Percentiles rank a stretch among this genome's conserved stretches.
These are phyloP conservation scores for Cyberlindnera mississippiensis DNA, from an alignment of 805 yeast genomes.

Conservation along the genomic window DNA sequence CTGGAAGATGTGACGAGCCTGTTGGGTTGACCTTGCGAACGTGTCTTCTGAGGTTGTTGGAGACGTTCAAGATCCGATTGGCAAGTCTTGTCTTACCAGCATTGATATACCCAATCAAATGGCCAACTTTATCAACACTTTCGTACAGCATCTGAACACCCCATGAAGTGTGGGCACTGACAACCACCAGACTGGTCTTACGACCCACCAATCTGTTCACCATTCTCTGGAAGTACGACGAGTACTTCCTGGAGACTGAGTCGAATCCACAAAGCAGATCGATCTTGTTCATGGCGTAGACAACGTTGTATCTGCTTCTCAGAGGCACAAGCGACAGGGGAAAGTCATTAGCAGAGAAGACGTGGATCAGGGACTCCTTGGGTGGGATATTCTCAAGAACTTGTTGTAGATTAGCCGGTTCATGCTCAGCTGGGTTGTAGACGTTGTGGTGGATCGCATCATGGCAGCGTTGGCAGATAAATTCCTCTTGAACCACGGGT, in stretches of 20 bases:
- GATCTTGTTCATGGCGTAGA: slow-evolving; percentile 35
- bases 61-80: slow-evolving; percentile 38
- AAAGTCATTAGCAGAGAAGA: slow-evolving; percentile 66
- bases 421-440: slow-evolving; percentile 34
- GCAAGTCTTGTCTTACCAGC: slow-evolving; percentile 66
- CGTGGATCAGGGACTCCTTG: slow-evolving; percentile 48
- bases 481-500: slow-evolving; percentile 1
- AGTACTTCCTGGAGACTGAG: slow-evolving; percentile 30
- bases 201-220: slow-evolving; percentile 32
- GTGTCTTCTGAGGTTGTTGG: slow-evolving; percentile 7
- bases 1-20: slow-evolving; percentile 53
- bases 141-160: slow-evolving; percentile 37
- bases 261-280: slow-evolving; percentile 41
- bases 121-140: slow-evolving; percentile 36
- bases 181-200: slow-evolving; percentile 35
- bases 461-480: slow-evolving; percentile 52
- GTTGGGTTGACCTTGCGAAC: slow-evolving; percentile 20
- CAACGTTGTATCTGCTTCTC: slow-evolving; percentile 22
- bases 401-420: slow-evolving; percentile 28
- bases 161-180: slow-evolving; percentile 55
- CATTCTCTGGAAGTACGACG: slow-evolving; percentile 29
- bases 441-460: slow-evolving; percentile 44
- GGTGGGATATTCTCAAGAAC: slow-evolving; percentile 37
- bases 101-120: slow-evolving; percentile 63
- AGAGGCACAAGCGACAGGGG: slow-evolving; percentile 43